These are phyloP conservation scores for Pythium angustatum DNA, from an alignment of 352 stramenopile genomes.

Conservation along the genomic window DNA sequence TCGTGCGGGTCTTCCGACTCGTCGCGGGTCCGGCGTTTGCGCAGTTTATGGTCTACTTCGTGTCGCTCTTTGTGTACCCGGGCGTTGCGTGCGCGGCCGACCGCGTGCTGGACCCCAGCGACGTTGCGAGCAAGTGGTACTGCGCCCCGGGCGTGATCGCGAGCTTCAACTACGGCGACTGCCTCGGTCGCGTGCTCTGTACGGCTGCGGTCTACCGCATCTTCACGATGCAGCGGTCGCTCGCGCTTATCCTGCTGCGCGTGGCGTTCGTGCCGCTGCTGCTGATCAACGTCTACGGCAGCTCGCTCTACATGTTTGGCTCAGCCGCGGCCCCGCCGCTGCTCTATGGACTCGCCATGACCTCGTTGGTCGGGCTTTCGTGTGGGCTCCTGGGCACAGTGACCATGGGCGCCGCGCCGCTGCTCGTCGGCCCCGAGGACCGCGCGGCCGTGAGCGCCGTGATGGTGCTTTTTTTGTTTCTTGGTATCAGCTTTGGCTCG, in stretches of 20 bases:
- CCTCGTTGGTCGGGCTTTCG: conserved; percentile 49
- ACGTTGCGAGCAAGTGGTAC: conserved; percentile 46
- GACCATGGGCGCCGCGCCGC: conserved; percentile 57
- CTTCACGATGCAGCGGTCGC: conserved; percentile 51
- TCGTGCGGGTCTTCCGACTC: conserved; percentile 48
- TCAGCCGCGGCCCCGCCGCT: conserved; percentile 22
- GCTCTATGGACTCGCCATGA: conserved; percentile 48
- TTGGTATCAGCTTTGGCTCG: conserved; percentile 48
- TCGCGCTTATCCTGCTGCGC: conserved; percentile 43
- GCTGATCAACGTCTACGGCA: conserved; percentile 52
- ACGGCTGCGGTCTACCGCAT: conserved; percentile 52
- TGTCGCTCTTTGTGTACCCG: conserved; percentile 50
- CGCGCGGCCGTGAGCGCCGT: conserved; percentile 55
- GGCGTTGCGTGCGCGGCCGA: conserved; percentile 49
- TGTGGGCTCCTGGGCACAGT: conserved; percentile 63
- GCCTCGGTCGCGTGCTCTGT: conserved; percentile 53
- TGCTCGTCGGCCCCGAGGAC: conserved; percentile 54
- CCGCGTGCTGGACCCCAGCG: conserved; percentile 16
- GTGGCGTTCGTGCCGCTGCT: conserved; percentile 60
- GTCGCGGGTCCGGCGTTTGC: conserved; percentile 47
- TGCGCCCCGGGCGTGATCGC: conserved; percentile 54
- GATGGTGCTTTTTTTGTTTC: conserved; percentile 61
- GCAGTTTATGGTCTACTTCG: conserved; percentile 67
- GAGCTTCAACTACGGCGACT: conserved; percentile 67
- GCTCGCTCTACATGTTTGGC: conserved; percentile 56